Conservation (phyloP, 148 eudicot genomes). For the Rhododendron williamsianum region DNA sequence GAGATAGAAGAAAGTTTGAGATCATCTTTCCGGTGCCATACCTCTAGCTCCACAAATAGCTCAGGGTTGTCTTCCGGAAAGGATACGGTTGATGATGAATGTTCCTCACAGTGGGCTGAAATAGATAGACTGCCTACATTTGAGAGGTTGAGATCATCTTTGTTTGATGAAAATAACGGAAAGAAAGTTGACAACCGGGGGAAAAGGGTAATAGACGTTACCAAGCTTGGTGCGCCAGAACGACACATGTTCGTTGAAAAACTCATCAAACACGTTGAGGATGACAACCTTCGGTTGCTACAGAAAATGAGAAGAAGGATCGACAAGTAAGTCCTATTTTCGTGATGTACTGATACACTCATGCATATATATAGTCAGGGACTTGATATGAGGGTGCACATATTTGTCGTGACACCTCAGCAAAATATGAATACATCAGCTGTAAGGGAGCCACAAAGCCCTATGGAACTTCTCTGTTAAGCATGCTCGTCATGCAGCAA, state of each 20-base stretch:
- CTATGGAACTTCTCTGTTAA: no score
- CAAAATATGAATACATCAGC: no score
- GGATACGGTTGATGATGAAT: not conserved
- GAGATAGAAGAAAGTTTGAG: constrained; percentile 27
- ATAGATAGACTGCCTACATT: not conserved
- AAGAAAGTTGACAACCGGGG: not conserved
- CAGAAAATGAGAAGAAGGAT: not conserved
- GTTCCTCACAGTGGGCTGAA: not conserved
- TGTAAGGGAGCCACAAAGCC: no score
- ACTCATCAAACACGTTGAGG: not conserved
- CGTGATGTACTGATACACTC: not conserved
- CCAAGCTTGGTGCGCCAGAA: not conserved
- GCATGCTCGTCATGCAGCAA: no score
- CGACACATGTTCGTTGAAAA: not conserved
- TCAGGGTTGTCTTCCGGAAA: not conserved
- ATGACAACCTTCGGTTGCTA: not conserved
- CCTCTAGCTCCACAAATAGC: not conserved
- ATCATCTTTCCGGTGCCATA: not conserved
- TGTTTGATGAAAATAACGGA: not conserved
- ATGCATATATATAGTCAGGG: not conserved
- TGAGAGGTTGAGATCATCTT: not conserved
- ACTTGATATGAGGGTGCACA: no score
- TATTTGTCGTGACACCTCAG: no score
- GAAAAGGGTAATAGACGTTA: not conserved
- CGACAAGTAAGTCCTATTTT: not conserved